Evolutionary conservation across 371 early-diverging fungal species (phyloP).

Genomic region (Furculomyces boomerangus): DNA sequence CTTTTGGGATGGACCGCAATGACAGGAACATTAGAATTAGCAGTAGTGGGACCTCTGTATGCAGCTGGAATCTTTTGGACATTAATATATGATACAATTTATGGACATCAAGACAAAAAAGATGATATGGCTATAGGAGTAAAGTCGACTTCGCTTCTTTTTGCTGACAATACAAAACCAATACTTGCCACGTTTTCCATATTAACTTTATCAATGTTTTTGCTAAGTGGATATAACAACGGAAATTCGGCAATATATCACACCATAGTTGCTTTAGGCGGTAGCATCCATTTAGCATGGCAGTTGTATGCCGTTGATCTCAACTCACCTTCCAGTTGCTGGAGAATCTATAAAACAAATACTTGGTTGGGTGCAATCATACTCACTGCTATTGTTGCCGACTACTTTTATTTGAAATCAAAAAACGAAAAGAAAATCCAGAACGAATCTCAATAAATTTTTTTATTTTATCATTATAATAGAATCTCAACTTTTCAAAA

Average conservation of each 20-base stretch:
- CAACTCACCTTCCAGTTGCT: slow-evolving; percentile 40
- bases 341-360: slow-evolving; percentile 56
- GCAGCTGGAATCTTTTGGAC: slow-evolving; percentile 83
- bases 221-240: slow-evolving; percentile 59
- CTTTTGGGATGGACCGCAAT: slow-evolving; percentile 88
- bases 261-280: slow-evolving; percentile 43
- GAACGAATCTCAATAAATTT: too few relatives aligned
- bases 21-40: slow-evolving; percentile 41
- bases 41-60: slow-evolving; percentile 67
- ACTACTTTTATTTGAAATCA: slow-evolving; percentile 24
- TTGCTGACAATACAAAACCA: slow-evolving; percentile 52
- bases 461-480: too few relatives aligned
- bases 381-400: slow-evolving; percentile 47
- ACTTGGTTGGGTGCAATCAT: slow-evolving; percentile 59
- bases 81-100: slow-evolving; percentile 89
- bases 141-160: slow-evolving; percentile 79
- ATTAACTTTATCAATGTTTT: slow-evolving; percentile 41
- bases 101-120: slow-evolving; percentile 80
- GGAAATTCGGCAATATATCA: slow-evolving; percentile 57
- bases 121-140: slow-evolving; percentile 76
- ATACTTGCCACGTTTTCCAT: slow-evolving; percentile 57
- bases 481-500: too few relatives aligned
- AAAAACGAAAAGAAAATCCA: too few relatives aligned
- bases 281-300: slow-evolving; percentile 64
- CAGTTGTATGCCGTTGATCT: slow-evolving; percentile 57